Base-by-base conservation (phyloP, 805 yeast species). In the Blastobotrys muscicola region DNA sequence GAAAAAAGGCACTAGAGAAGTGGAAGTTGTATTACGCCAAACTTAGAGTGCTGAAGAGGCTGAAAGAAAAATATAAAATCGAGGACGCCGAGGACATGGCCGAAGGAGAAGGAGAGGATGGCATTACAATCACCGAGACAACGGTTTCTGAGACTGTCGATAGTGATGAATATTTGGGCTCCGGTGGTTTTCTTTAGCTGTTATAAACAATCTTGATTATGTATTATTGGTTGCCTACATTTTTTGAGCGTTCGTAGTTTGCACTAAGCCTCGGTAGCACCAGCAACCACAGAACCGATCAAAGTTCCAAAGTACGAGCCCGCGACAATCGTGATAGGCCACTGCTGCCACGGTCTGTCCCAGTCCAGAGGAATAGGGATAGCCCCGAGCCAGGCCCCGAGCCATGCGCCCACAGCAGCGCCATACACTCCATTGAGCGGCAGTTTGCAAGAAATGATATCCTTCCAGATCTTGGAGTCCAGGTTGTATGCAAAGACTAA, bases 301-400 rank as follows among this genome's bases (percentile, higher is more conserved):
- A 77, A 68, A 2, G 80, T 74, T n/a, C 96, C 97, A 0, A 69
- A 29, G 54, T 85, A 85, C 0, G 79, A 78, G 1, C 97, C 97
- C 7, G 75, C 70, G 10, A 90, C 67, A 36, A 90, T 70, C 0
- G 97, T 90, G 43, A 86, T 75, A 5, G 98, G 98, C 94, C 96
- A 90, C 42, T 70, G 73, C 62, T 90, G 98, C 98, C 98, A 90
- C 20, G 82, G 85, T 54, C 97, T 72, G 60, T 90, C 98, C 98
- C 98, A 90, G 62, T 90, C 98, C 46, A 92, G 69, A 0, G 97
- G 97, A 46, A 92, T 87, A 1, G 95, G 97, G 32, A 85, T 62
- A 2, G 90, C 95, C 11, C 97, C 97, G 1, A 86, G 51, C 97
- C 97, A 90, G 5, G 89, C 78, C 1, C 96, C 95, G 8, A 82